phyloP scores from a whole-genome alignment of 306 rosid genomes.

The Mucuna pruriens region DNA sequence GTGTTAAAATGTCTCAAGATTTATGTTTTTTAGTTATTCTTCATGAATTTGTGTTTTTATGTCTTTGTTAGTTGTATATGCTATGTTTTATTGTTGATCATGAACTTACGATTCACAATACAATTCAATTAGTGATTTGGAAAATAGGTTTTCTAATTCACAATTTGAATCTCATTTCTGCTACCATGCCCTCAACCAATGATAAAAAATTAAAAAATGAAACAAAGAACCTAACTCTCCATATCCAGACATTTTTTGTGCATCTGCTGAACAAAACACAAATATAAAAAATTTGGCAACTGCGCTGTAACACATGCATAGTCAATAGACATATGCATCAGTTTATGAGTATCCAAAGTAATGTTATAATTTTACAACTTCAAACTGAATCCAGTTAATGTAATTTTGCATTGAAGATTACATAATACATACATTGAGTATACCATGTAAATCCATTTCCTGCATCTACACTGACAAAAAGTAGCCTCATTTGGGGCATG shows the following conservation, averaged over 20 bases:
- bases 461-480: conserved; percentile 2
- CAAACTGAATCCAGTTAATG: conserved; percentile 32
- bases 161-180: no score
- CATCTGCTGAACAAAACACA: neutral
- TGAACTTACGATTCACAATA: no score
- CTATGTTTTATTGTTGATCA: no score
- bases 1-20: no score
- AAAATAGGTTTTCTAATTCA: no score
- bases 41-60: no score
- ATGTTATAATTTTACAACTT: neutral
- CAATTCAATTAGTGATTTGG: no score
- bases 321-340: neutral
- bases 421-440: neutral
- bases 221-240: neutral
- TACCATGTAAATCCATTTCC: conserved; percentile 17
- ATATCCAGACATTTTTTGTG: neutral
- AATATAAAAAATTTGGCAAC: neutral
- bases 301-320: neutral
- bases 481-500: neutral
- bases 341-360: conserved; percentile 16
- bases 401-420: neutral
- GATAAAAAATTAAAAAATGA: neutral
- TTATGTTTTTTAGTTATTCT: no score
- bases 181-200: no score
- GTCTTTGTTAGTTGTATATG: no score